phyloP scores from a whole-genome alignment of 176 grass and related monocot genomes.

The Cymbopogon citratus region DNA sequence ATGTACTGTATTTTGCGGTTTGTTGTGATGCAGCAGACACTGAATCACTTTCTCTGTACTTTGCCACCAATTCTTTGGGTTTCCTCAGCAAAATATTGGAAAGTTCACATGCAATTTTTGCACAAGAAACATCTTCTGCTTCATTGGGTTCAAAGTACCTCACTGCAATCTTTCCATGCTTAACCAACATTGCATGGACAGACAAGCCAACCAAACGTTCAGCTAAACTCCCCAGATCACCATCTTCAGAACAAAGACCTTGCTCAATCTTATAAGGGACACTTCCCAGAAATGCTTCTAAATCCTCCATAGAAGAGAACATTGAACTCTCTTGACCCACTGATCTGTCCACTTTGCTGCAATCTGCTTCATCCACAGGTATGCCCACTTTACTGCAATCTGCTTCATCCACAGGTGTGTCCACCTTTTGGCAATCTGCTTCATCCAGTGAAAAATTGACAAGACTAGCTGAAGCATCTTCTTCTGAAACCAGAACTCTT shows the following conservation, averaged over 20 bases:
- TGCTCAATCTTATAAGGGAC: slow-evolving; percentile 85
- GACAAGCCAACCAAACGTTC: slow-evolving; percentile 71
- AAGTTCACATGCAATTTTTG: slow-evolving; percentile 46
- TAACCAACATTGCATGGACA: slow-evolving; percentile 50
- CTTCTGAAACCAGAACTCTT: slow-evolving; percentile 38
- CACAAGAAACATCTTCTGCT: slow-evolving; percentile 33
- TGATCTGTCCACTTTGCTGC: slow-evolving; percentile 11
- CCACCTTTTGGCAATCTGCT: slow-evolving; percentile 31
- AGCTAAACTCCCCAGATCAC: slow-evolving; percentile 67
- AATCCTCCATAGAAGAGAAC: slow-evolving; percentile 58
- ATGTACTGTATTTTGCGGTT: slow-evolving; percentile 34
- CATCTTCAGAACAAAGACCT: slow-evolving; percentile 56
- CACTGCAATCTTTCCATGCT: slow-evolving; percentile 36
- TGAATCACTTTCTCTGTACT: slow-evolving; percentile 50
- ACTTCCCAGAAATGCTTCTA: slow-evolving; percentile 60
- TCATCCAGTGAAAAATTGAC: slow-evolving; percentile 25
- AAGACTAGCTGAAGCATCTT: slow-evolving; percentile 25
- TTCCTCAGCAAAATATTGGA: slow-evolving; percentile 67
- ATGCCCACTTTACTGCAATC: slow-evolving; percentile 14
- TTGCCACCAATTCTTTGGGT: slow-evolving; percentile 69
- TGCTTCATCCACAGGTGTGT: slow-evolving; percentile 8
- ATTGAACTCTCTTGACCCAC: slow-evolving; percentile 13
- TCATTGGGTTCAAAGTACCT: slow-evolving; percentile 31
- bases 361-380: slow-evolving; percentile 31
- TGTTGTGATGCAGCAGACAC: slow-evolving; percentile 21